Conservation (phyloP, 78 protist genomes). For the Dictyostelium citrinum region DNA sequence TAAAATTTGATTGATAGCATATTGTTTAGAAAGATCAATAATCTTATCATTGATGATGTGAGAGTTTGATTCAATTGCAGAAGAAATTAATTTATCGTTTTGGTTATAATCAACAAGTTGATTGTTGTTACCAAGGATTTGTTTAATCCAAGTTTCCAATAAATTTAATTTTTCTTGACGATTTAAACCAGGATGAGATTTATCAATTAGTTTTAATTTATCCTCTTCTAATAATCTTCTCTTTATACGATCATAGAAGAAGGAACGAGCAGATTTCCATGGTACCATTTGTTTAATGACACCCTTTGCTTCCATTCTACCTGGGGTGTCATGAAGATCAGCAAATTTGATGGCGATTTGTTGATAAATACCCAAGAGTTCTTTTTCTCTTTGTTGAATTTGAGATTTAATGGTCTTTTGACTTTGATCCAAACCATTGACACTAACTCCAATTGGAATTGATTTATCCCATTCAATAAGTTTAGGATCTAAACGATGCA, state of each 20-base stretch:
- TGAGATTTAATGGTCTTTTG: constrained; percentile 1
- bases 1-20: constrained; percentile 28
- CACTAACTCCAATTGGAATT: neutral
- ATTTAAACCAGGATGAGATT: constrained; percentile 22
- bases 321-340: constrained; percentile 97
- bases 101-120: neutral
- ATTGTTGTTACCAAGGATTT: neutral
- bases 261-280: constrained; percentile 89
- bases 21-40: constrained; percentile 2
- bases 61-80: neutral
- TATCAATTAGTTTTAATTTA: constrained; percentile 30
- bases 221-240: constrained; percentile 84
- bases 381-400: constrained; percentile 70
- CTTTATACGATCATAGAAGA: constrained; percentile 86
- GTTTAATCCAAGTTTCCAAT: constrained; percentile 9
- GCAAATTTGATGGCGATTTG: constrained; percentile 94
- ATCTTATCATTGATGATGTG: constrained; percentile 6
- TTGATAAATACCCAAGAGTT: constrained; percentile 86
- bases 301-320: constrained; percentile 95
- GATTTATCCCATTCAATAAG: constrained; percentile 36
- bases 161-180: constrained; percentile 2
- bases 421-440: neutral
- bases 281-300: constrained; percentile 83
- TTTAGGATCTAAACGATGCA: constrained; percentile 86
- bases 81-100: neutral